Evolutionary conservation across 2,329 filamentous ascomycete species (phyloP), one percentile per base, ranked within the genome.

Genomic region (Neopestalotiopsis sp.): DNA sequence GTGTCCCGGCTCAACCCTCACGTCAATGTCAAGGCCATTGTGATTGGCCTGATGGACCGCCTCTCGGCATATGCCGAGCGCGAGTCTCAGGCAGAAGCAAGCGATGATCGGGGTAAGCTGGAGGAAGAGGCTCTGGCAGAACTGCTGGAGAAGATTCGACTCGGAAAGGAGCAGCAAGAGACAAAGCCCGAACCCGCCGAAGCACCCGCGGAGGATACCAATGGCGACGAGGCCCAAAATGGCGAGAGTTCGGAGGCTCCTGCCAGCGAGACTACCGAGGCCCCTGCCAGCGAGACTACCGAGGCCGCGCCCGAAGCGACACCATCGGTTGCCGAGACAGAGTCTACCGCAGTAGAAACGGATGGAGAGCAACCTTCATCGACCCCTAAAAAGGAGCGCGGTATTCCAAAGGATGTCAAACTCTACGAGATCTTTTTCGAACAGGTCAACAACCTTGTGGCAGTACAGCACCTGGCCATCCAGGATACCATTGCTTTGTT

Each of bases 361-460:
- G 71, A 74, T 12, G 73, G 75, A 24, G 68, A 65, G 17, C 32
- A 42, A 59, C 7, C 57, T 9, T 28, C 20, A 24, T 5, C 59
- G 62, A 3, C 75, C 6, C 70, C 78, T 5, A 80, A 81, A 70
- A 79, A 81, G 68, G 77, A 80, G 63, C 80, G 81, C 74, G 84
- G 89, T 24, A 93, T 94, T 72, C 91, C 92, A 0, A 87, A 91
- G 66, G 91, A 94, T 75, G 90, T 97, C 69, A 95, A 94, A 81
- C 88, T 99, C 30, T 98, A 98, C 80, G 95, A 98, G 81, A 94
- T 98, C 69, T 99, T 98, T 85, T 97, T 98, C 77, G 92, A 94
- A 65, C 96, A 98, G 80, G 96, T 98, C 71, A 92, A 97, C 77
- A 95, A 95, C 76, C 85, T 99, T 65, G 95, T 98, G 71, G 95